phyloP scores from a whole-genome alignment of 352 stramenopile genomes.

The Phytophthora colocasiae region DNA sequence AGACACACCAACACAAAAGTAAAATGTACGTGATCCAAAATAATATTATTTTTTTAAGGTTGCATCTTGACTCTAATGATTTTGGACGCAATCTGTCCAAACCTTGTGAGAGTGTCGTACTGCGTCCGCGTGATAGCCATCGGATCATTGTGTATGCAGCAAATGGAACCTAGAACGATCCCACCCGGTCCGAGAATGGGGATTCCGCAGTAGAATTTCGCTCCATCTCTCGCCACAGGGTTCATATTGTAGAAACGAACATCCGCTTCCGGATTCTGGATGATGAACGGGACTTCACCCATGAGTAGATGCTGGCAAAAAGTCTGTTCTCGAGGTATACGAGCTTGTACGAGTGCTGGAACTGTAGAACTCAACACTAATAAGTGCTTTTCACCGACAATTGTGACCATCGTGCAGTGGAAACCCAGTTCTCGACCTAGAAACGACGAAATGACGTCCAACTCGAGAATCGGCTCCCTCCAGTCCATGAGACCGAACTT shows the following conservation, averaged over 20 bases:
- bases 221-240: constrained; percentile 22
- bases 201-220: constrained; percentile 66
- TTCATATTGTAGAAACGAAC: constrained; percentile 61
- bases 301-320: constrained; percentile 67
- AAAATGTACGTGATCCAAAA: neutral
- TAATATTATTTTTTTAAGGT: neutral
- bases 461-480: constrained; percentile 35
- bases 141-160: constrained; percentile 25
- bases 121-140: constrained; percentile 33
- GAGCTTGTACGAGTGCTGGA: constrained; percentile 26
- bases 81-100: constrained; percentile 33
- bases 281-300: constrained; percentile 45
- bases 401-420: constrained; percentile 55
- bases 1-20: constrained; percentile 1
- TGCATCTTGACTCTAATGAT: constrained; percentile 5
- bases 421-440: constrained; percentile 49
- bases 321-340: constrained; percentile 47
- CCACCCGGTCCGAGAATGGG: constrained; percentile 30
- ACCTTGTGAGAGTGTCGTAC: constrained; percentile 28
- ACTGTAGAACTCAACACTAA: constrained; percentile 51
- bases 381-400: constrained; percentile 49
- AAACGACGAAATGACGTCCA: constrained; percentile 59
- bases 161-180: constrained; percentile 31
- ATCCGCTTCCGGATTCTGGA: constrained; percentile 20
- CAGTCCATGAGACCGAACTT: constrained; percentile 46